Percentiles rank a stretch among this genome's conserved stretches.
These are phyloP conservation scores for Mycena polygramma DNA, from an alignment of 768 basidiomycete species.

Conservation along the genomic window DNA sequence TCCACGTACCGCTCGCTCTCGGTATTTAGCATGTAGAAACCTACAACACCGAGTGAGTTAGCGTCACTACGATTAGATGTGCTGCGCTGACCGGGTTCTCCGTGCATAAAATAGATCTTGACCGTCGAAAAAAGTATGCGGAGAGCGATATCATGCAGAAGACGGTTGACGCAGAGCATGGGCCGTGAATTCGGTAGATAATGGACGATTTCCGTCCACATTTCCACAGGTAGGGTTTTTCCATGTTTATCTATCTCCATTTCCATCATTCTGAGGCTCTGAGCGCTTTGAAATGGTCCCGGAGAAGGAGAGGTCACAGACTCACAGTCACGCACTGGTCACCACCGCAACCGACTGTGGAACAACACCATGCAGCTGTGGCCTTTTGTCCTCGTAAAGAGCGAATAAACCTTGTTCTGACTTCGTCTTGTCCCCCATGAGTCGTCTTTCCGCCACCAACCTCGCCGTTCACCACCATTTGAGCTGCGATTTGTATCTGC, in stretches of 20 bases:
- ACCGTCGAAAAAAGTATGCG: conserved; percentile 50
- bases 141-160: conserved; percentile 53
- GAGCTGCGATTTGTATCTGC: conserved; percentile 61
- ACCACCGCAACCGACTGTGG: not conserved
- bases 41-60: conserved; percentile 8
- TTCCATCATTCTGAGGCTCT: no score
- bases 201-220: conserved; percentile 51
- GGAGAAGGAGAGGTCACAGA: no score
- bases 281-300: no score
- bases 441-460: conserved; percentile 59
- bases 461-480: conserved; percentile 61
- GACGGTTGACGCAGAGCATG: conserved; percentile 51
- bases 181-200: conserved; percentile 44
- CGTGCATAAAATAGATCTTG: conserved; percentile 54
- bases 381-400: conserved; percentile 20
- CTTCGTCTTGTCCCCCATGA: conserved; percentile 40
- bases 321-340: no score
- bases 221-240: conserved; percentile 50
- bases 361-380: not conserved
- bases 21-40: conserved; percentile 48
- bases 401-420: conserved; percentile 8
- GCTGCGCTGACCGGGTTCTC: conserved; percentile 16
- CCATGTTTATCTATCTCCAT: not conserved
- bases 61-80: no score
- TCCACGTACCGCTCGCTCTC: conserved; percentile 43